Conservation (phyloP, 768 basidiomycete genomes). For the Lyophyllum semitale region DNA sequence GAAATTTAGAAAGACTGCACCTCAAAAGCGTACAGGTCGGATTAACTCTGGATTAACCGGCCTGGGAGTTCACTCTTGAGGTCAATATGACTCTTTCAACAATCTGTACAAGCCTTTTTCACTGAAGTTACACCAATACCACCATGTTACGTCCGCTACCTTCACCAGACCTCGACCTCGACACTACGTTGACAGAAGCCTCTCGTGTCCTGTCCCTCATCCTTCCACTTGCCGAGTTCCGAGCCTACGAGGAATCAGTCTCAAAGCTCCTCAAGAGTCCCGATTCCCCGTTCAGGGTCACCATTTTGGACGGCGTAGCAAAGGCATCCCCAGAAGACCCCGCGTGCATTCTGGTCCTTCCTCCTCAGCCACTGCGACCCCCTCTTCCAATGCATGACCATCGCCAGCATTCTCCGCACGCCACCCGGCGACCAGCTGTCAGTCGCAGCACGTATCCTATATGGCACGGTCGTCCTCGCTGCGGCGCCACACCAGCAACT, state of each 20-base stretch:
- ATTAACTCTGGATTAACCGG: too few relatives aligned
- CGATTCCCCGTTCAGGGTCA: background rate
- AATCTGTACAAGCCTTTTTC: too few relatives aligned
- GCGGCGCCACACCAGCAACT: background rate
- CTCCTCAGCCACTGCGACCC: constrained; percentile 1
- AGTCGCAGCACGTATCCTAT: background rate
- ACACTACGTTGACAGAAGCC: background rate
- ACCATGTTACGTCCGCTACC: background rate
- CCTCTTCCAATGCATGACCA: background rate
- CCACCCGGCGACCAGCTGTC: background rate
- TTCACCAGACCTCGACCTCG: background rate
- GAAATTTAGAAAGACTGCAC: too few relatives aligned
- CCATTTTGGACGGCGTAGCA: background rate
- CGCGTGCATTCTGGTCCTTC: background rate
- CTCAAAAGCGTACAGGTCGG: too few relatives aligned
- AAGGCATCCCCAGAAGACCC: background rate
- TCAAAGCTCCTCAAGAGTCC: background rate
- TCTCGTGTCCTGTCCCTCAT: background rate
- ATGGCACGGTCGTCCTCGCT: background rate
- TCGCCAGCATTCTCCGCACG: background rate
- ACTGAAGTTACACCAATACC: too few relatives aligned
- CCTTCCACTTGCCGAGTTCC: background rate
- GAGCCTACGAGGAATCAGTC: background rate
- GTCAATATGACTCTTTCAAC: too few relatives aligned
- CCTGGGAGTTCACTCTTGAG: too few relatives aligned